Conservation (phyloP, 78 protist genomes). For the Diacronema lutheri region DNA sequence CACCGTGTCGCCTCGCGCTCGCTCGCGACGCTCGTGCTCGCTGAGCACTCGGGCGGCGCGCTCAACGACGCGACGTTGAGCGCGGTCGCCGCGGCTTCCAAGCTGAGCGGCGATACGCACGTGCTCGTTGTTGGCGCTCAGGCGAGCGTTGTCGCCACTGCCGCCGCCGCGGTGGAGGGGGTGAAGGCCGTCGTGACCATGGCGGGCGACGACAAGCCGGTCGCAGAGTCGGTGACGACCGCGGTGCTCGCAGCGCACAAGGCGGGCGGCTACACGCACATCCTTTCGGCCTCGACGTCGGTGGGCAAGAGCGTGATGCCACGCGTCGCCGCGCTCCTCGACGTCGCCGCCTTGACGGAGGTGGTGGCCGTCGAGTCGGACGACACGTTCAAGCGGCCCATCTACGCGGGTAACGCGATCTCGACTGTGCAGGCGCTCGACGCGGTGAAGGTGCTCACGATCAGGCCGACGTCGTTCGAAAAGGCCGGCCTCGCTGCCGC, state of each 20-base stretch:
- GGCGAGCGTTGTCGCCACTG: not conserved
- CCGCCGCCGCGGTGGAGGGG: conserved; percentile 66
- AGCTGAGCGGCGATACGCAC: not conserved
- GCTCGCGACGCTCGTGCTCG: conserved; percentile 31
- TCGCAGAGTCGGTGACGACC: conserved; percentile 79
- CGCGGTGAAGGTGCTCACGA: conserved; percentile 76
- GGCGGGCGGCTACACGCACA: conserved; percentile 63
- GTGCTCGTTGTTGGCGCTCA: conserved; percentile 11
- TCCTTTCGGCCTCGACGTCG: conserved; percentile 73
- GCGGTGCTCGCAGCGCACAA: conserved; percentile 41
- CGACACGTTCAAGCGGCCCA: conserved; percentile 88
- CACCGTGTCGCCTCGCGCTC: no score
- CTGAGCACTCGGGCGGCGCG: conserved; percentile 21
- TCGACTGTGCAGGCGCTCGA: conserved; percentile 84
- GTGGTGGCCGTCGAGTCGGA: conserved; percentile 61
- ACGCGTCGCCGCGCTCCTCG: conserved; percentile 84
- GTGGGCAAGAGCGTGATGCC: conserved; percentile 84
- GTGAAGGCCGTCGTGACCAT: conserved; percentile 61
- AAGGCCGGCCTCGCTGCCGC: conserved; percentile 52
- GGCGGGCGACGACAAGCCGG: conserved; percentile 35
- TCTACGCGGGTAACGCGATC: conserved; percentile 96
- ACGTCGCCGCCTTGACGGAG: conserved; percentile 71
- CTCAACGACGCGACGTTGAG: not conserved
- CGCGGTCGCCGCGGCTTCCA: conserved; percentile 1
- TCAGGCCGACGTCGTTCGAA: conserved; percentile 90